Conservation (phyloP, 371 early-diverging fungal genomes). For the Rhizomucor pusillus region DNA sequence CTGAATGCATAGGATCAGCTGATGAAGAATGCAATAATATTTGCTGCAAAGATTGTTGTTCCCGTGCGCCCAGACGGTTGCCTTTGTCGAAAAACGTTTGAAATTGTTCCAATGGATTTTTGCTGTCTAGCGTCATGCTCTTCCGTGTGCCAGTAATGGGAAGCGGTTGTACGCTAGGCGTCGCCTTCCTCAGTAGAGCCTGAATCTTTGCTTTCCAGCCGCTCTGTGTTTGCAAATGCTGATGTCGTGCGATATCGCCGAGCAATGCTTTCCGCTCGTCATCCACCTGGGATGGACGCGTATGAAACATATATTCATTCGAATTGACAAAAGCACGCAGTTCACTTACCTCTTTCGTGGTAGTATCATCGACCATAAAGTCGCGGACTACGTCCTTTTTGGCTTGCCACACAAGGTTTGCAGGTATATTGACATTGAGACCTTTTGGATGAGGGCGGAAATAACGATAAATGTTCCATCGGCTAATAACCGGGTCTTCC, state of each 20-base stretch:
- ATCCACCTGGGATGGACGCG: too few relatives aligned
- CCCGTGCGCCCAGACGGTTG: not conserved
- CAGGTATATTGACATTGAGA: slow-evolving; percentile 39
- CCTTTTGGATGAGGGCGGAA: slow-evolving; percentile 52
- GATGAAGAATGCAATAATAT: not conserved
- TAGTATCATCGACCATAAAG: slow-evolving; percentile 32
- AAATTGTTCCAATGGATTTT: slow-evolving; percentile 13
- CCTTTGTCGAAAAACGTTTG: slow-evolving; percentile 14
- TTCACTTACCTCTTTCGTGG: not conserved
- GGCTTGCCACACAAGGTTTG: slow-evolving; percentile 36
- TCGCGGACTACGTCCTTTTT: slow-evolving; percentile 52
- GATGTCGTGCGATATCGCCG: too few relatives aligned
- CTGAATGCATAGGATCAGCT: slow-evolving; percentile 14
- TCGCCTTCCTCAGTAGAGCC: too few relatives aligned
- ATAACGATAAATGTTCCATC: slow-evolving; percentile 54
- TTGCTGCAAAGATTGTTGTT: not conserved
- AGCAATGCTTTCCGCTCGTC: too few relatives aligned
- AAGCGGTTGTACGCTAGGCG: not conserved
- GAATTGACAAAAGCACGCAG: too few relatives aligned
- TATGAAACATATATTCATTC: too few relatives aligned
- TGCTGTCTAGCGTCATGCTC: slow-evolving; percentile 9
- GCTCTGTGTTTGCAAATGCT: too few relatives aligned
- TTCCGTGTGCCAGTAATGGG: slow-evolving; percentile 5
- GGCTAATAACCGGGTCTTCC: slow-evolving; percentile 40
- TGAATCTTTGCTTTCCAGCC: too few relatives aligned